A percentile compares a stretch with the other conserved stretches of the same genome.
Conservation (phyloP, 2,329 filamentous ascomycete genomes). For the Colletotrichum tanaceti region DNA sequence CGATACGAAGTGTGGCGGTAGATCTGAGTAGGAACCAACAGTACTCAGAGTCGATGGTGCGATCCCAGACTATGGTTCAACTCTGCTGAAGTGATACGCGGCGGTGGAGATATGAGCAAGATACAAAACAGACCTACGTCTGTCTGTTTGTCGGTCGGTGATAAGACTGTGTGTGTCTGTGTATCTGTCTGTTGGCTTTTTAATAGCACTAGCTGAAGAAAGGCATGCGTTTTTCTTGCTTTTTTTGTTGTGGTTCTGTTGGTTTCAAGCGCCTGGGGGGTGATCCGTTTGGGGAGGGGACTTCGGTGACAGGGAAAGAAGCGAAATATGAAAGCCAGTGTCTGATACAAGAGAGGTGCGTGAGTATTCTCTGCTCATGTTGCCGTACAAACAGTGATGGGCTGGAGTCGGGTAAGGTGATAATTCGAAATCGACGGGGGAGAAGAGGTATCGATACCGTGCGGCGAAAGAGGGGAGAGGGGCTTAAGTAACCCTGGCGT, state of each 20-base stretch:
- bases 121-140: conserved; percentile 1
- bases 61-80: conserved; percentile 2
- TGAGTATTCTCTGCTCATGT: conserved; percentile 40
- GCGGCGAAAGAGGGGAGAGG: conserved; percentile 34
- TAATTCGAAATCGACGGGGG: conserved; percentile 17
- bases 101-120: neutral
- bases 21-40: neutral
- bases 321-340: conserved; percentile 30
- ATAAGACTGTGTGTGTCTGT: conserved; percentile 7
- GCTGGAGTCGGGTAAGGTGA: conserved; percentile 30
- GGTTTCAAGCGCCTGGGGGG: conserved; percentile 29
- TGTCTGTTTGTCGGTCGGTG: neutral
- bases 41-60: neutral
- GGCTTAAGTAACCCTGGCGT: conserved; percentile 39
- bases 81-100: neutral
- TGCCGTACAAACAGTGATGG: conserved; percentile 36
- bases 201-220: conserved; percentile 9
- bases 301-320: conserved; percentile 29
- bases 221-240: conserved; percentile 5
- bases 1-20: neutral
- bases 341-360: conserved; percentile 32
- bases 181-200: conserved; percentile 1
- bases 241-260: neutral
- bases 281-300: conserved; percentile 31
- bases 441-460: neutral